phyloP scores from a whole-genome alignment of 345 rosid species.

The Eutrema yunnanense region DNA sequence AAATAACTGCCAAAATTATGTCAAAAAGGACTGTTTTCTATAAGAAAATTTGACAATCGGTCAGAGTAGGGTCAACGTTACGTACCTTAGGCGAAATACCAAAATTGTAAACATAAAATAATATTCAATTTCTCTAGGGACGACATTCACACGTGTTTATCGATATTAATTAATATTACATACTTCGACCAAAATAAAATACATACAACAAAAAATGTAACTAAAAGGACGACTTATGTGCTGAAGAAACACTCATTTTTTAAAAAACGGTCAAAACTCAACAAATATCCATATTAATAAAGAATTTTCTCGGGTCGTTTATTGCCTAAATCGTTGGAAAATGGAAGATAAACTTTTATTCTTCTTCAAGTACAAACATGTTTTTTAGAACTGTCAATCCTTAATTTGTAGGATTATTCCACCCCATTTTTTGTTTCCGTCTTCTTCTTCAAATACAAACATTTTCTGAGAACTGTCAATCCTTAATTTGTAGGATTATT shows the following conservation, averaged over 20 bases:
- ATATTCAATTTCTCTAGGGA: neutral
- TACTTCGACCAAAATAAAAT: no score
- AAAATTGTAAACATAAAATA: neutral
- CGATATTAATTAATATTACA: neutral
- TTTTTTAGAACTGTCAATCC: neutral
- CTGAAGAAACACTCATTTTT: neutral
- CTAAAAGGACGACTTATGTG: constrained; percentile 7
- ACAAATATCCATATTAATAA: neutral
- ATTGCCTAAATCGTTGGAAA: constrained; percentile 9
- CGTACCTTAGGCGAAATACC: neutral
- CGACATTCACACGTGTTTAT: neutral
- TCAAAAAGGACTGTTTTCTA: neutral
- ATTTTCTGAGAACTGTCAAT: neutral
- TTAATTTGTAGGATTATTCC: no score
- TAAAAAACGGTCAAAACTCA: neutral
- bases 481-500: neutral
- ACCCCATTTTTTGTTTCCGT: no score
- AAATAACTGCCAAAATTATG: neutral
- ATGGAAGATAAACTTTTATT: neutral
- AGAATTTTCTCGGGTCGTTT: constrained; percentile 8
- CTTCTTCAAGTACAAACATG: neutral
- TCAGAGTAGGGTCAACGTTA: constrained; percentile 16
- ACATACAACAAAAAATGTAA: neutral
- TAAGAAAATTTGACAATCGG: neutral
- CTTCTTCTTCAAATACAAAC: neutral